Conservation (phyloP, 305 asterid species). For the Plantago coronopus region DNA sequence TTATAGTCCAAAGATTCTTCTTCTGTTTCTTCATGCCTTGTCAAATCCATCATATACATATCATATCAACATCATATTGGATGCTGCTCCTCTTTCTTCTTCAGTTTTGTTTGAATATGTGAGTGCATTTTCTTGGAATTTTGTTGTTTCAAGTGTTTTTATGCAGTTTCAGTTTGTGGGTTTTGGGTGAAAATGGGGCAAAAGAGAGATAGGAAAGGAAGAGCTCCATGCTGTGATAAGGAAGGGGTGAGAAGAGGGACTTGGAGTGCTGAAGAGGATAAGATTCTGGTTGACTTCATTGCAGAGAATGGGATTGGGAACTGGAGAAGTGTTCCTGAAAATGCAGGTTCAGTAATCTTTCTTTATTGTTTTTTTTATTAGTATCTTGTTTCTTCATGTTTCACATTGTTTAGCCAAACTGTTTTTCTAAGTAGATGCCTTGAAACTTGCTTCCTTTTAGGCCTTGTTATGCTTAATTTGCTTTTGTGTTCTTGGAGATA, state of each 20-base stretch:
- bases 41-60: constrained; percentile 15
- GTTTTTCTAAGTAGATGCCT: not conserved
- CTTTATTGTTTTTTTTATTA: constrained; percentile 12
- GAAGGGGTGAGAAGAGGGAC: constrained; percentile 29
- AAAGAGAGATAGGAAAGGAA: constrained; percentile 3
- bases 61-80: constrained; percentile 7
- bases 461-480: not conserved
- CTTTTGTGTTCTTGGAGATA: not conserved
- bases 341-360: constrained; percentile 35
- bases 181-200: constrained; percentile 14
- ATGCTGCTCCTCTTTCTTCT: not conserved
- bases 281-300: constrained; percentile 39
- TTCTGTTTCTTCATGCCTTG: constrained; percentile 19
- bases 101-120: constrained; percentile 4
- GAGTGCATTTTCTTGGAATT: not conserved
- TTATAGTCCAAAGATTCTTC: constrained; percentile 44
- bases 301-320: constrained; percentile 35
- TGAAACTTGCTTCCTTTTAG: constrained; percentile 1
- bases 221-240: constrained; percentile 32
- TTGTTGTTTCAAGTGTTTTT: not conserved
- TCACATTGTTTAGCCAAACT: not conserved
- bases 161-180: constrained; percentile 19
- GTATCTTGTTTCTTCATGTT: not conserved
- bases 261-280: constrained; percentile 37
- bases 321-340: constrained; percentile 49